These are phyloP conservation scores for Microsporum audouinii DNA, from an alignment of 2,329 filamentous ascomycete genomes.

Conservation along the genomic window DNA sequence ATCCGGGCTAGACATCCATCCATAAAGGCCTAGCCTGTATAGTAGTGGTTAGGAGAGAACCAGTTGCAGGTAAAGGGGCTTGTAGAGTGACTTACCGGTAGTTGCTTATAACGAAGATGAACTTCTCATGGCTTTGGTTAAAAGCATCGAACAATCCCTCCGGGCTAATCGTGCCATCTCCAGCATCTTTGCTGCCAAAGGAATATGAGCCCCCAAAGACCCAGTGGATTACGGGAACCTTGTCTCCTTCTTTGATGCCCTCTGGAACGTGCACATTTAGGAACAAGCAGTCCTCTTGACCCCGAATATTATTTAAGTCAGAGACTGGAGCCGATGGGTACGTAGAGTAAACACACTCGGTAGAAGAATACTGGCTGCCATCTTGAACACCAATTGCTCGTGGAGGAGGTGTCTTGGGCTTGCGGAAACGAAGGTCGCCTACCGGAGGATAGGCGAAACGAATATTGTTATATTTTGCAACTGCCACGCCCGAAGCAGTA, in stretches of 20 bases:
- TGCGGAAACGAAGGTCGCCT: conserved; percentile 5
- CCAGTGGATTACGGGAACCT: conserved; percentile 12
- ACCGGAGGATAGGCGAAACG: conserved; percentile 11
- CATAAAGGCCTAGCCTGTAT: conserved; percentile 9
- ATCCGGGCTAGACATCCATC: conserved; percentile 4
- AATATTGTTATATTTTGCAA: conserved; percentile 13
- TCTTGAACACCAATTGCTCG: conserved; percentile 2
- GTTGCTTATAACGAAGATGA: conserved; percentile 11
- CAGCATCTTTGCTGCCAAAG: conserved; percentile 7
- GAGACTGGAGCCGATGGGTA: not conserved
- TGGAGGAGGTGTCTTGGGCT: not conserved
- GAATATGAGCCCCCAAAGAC: conserved; percentile 8
- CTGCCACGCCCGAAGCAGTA: not conserved
- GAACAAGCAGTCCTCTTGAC: conserved; percentile 12
- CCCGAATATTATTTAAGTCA: conserved; percentile 6
- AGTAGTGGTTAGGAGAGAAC: not conserved
- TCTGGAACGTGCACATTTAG: conserved; percentile 10
- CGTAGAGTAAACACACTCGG: conserved; percentile 5
- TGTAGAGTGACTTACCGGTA: conserved; percentile 5
- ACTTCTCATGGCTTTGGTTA: not conserved
- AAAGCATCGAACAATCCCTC: conserved; percentile 7
- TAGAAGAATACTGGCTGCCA: not conserved
- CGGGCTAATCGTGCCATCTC: not conserved
- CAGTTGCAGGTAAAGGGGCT: not conserved
- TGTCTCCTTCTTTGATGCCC: conserved; percentile 5